A percentile compares a stretch with the other conserved stretches of the same genome.
phyloP scores from a whole-genome alignment of 768 basidiomycete genomes.

The Boletus sp. region DNA sequence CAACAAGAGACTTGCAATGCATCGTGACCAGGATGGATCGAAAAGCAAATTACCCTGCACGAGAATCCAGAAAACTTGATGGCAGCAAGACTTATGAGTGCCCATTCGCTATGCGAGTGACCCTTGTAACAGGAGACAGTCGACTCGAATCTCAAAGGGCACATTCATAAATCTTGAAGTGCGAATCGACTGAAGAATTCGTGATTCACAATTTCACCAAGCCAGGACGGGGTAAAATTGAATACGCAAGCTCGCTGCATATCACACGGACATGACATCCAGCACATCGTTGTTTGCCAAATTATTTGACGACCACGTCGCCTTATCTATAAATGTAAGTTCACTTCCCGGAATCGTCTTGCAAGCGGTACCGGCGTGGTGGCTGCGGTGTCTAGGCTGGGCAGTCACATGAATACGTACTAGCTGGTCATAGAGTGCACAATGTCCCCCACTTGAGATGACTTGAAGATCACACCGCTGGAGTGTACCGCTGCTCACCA shows the following conservation, averaged over 20 bases:
- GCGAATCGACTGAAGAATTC: conserved; percentile 16
- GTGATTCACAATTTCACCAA: conserved; percentile 1
- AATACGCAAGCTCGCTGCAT: conserved; percentile 3
- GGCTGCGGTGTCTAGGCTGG: conserved; percentile 1
- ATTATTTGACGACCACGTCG: conserved; percentile 9
- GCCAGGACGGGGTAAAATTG: background rate
- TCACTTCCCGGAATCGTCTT: conserved; percentile 15
- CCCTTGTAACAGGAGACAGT: background rate
- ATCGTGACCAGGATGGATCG: background rate
- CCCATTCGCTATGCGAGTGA: background rate
- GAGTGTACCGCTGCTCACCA: background rate
- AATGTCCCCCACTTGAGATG: background rate
- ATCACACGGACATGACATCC: conserved; percentile 30
- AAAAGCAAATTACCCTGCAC: background rate
- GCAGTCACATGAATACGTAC: background rate
- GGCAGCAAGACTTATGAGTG: background rate
- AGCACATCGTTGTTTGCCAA: conserved; percentile 7
- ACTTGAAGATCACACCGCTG: conserved; percentile 5
- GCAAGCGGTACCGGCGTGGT: conserved; percentile 24
- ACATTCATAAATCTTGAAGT: conserved; percentile 1
- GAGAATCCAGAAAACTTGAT: background rate
- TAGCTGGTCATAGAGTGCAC: background rate
- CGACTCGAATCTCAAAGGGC: conserved; percentile 5
- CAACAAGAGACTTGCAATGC: background rate
- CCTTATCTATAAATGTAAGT: conserved; percentile 15